Evolutionary conservation across 768 basidiomycete species (phyloP).

Genomic region (Suillus tomentosus): DNA sequence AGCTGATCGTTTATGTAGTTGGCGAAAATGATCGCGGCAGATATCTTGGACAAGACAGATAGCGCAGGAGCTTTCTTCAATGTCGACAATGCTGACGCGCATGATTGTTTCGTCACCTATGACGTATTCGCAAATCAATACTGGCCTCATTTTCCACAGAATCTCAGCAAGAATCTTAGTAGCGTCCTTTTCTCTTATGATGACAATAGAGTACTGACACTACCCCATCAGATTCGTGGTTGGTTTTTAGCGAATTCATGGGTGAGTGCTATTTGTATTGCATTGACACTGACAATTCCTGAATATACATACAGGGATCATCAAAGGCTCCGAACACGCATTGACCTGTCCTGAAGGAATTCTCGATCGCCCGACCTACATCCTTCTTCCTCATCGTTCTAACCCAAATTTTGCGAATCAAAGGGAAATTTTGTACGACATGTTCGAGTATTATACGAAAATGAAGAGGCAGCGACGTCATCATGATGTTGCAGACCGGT

Average conservation of each 20-base stretch:
- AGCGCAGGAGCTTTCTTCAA: conserved; percentile 27
- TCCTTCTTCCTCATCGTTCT: conserved; percentile 48
- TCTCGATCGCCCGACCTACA: conserved; percentile 48
- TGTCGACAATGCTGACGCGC: conserved; percentile 17
- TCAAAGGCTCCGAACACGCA: conserved; percentile 65
- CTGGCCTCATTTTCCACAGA: conserved; percentile 61
- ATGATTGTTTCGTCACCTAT: conserved; percentile 43
- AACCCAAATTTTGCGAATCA: conserved; percentile 57
- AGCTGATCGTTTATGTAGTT: conserved; percentile 17
- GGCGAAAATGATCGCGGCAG: conserved; percentile 28
- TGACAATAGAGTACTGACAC: conserved; percentile 1
- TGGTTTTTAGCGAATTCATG: conserved; percentile 67
- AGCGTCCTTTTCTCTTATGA: conserved; percentile 9
- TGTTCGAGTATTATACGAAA: conserved; percentile 55
- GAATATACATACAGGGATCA: conserved; percentile 43
- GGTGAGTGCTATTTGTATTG: conserved; percentile 39
- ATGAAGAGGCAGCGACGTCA: conserved; percentile 45
- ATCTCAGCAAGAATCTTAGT: conserved; percentile 57
- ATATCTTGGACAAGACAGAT: conserved; percentile 31
- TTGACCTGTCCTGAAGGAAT: conserved; percentile 36
- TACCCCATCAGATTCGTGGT: conserved; percentile 49
- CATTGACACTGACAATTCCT: not conserved
- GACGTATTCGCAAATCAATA: conserved; percentile 50
- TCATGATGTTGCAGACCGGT: conserved; percentile 65
- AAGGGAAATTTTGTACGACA: conserved; percentile 48